A percentile compares a stretch with the other conserved stretches of the same genome.
Conservation (phyloP, 2,329 filamentous ascomycete genomes). For the Hymenotorrendiella dingleyae region DNA sequence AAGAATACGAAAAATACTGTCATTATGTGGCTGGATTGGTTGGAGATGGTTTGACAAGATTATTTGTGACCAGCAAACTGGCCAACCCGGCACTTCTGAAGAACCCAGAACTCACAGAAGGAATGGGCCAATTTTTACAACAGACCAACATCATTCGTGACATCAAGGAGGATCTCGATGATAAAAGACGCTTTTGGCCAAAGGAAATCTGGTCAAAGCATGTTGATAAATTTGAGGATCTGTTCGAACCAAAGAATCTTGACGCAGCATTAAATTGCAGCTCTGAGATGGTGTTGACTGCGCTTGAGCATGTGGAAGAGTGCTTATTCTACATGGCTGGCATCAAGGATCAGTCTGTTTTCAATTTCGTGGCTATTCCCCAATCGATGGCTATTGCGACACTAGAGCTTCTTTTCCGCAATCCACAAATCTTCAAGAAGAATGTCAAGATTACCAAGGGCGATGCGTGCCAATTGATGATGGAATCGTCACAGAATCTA, state of each 20-base stretch:
- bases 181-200: conserved; percentile 89
- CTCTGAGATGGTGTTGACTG: conserved; percentile 91
- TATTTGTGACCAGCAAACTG: conserved; percentile 82
- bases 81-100: conserved; percentile 81
- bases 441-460: conserved; percentile 98
- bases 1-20: conserved; percentile 95
- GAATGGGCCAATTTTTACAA: conserved; percentile 95
- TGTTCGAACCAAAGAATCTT: conserved; percentile 76
- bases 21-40: conserved; percentile 99
- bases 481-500: conserved; percentile 86
- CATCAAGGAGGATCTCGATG: conserved; percentile 80
- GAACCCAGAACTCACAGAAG: conserved; percentile 76
- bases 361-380: conserved; percentile 98
- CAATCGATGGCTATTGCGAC: conserved; percentile 98
- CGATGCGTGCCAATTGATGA: conserved; percentile 85
- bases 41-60: conserved; percentile 81
- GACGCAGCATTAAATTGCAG: conserved; percentile 76
- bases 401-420: conserved; percentile 85
- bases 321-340: conserved; percentile 98
- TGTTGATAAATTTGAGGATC: conserved; percentile 80
- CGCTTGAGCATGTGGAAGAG: conserved; percentile 80
- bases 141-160: conserved; percentile 99
- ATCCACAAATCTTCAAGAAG: conserved; percentile 75
- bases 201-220: conserved; percentile 97
- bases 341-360: conserved; percentile 90